These are phyloP conservation scores for Penicillium cinerascens DNA, from an alignment of 495 filamentous ascomycete genomes.

Conservation along the genomic window DNA sequence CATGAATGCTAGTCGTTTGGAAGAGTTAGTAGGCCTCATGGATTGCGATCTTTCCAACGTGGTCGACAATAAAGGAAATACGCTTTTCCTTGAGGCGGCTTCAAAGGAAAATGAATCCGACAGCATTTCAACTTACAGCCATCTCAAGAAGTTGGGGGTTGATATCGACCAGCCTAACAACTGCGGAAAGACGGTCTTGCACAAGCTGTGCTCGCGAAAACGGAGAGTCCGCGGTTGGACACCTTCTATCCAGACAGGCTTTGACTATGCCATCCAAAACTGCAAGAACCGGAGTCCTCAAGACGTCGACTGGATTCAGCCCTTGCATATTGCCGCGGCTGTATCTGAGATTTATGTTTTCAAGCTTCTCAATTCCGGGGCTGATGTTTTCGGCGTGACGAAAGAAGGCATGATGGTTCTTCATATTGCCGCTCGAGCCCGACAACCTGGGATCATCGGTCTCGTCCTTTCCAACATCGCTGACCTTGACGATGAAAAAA, in stretches of 20 bases:
- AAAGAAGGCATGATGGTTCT: conserved; percentile 19
- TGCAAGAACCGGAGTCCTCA: conserved; percentile 4
- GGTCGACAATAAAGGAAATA: conserved; percentile 14
- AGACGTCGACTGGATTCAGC: conserved; percentile 13
- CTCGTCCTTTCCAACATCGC: conserved; percentile 6
- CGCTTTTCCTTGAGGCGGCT: conserved; percentile 12
- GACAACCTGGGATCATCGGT: conserved; percentile 11
- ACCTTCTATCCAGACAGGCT: background rate
- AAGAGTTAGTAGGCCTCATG: too few relatives aligned
- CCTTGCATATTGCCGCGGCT: conserved; percentile 18
- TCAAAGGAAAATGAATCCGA: background rate
- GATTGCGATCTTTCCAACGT: conserved; percentile 8
- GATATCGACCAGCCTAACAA: conserved; percentile 14
- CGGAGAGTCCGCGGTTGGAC: background rate
- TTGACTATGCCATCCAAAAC: conserved; percentile 11
- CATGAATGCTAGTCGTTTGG: background rate
- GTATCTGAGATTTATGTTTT: conserved; percentile 13
- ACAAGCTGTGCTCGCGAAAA: conserved; percentile 8
- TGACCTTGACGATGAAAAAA: background rate
- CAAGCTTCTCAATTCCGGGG: conserved; percentile 18
- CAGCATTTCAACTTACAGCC: too few relatives aligned
- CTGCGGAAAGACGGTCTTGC: conserved; percentile 11
- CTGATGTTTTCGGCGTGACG: conserved; percentile 5
- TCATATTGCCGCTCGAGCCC: conserved; percentile 18
- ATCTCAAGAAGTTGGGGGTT: conserved; percentile 1